phyloP scores from a whole-genome alignment of 75 land plant genomes.

The Chamaecyparis obtusa region DNA sequence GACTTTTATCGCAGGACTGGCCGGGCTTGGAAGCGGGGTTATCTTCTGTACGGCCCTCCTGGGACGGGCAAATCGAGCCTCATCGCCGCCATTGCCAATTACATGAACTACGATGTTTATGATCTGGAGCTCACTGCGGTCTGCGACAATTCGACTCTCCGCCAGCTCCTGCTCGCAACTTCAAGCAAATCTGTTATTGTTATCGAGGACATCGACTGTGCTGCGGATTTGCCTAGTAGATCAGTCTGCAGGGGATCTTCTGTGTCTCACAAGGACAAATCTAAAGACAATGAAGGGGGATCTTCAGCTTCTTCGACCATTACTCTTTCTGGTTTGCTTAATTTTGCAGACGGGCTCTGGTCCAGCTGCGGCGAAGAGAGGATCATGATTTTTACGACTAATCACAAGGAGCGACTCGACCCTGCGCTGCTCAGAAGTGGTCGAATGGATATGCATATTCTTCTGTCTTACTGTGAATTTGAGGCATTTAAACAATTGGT shows the following conservation, averaged over 20 bases:
- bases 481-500: conserved; percentile 35
- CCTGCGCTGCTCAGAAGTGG: conserved; percentile 48
- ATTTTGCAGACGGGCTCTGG: conserved; percentile 54
- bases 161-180: conserved; percentile 27
- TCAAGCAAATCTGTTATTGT: conserved; percentile 35
- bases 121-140: conserved; percentile 57
- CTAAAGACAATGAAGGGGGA: background rate
- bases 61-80: conserved; percentile 71
- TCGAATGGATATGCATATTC: conserved; percentile 66
- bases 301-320: background rate
- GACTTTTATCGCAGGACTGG: conserved; percentile 47
- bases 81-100: conserved; percentile 69
- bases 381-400: conserved; percentile 55
- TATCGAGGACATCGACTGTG: conserved; percentile 52
- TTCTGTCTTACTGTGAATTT: conserved; percentile 39
- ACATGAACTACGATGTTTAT: conserved; percentile 52
- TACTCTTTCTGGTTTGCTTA: conserved; percentile 52
- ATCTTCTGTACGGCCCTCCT: conserved; percentile 70
- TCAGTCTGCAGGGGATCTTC: background rate
- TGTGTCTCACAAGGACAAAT: background rate
- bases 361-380: conserved; percentile 52
- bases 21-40: conserved; percentile 69
- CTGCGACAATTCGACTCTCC: conserved; percentile 27
- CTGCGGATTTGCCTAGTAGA: conserved; percentile 12
- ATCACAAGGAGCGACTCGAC: conserved; percentile 44